Base-by-base conservation (phyloP, 2,329 filamentous ascomycete species). In the Ascochyta lentis region DNA sequence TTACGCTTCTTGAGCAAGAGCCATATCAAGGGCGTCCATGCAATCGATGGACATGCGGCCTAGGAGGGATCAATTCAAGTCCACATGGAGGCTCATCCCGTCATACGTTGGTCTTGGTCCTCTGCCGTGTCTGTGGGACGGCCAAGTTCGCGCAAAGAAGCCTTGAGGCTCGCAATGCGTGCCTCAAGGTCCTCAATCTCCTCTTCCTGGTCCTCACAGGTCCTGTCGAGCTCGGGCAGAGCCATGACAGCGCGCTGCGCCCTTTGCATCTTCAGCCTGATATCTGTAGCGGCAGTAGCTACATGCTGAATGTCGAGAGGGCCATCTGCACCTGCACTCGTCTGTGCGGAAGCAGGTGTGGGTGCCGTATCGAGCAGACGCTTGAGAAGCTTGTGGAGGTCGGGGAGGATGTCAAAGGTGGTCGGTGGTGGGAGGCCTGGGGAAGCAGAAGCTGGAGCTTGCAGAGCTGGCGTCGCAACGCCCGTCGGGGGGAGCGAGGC, bases 181-280 rank as follows among this genome's bases (percentile, higher is more conserved):
- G 79, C 81, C 76, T 92, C 86, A 41, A 93, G 79, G 64, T 86
- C 82, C 34, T 68, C 74, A 19, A 93, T 89, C 79, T 94, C 90
- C 13, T 81, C 82, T 64, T 89, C 81, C 77, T 94, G 91, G 72
- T 92, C 88, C 53, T 81, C 81, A 13, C 88, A 78, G 5, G 80
- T 83, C 49, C 90, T 82, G 16, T 85, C 79, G 71, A 94, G 85
- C 76, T 93, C 90, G 9, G 89, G 89, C 64, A 95, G 75, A 26
- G 80, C 79, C 68, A 83, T 81, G 48, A 92, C 80, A 64, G 87
- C 84, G 31, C 81, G 82, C 45, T 90, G 83, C 45, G 93, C 92
- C 64, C 88, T 89, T 73, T 92, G 89, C 55, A 98, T 84, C 76
- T 91, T 91, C 76, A 93, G 88, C 76, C 91, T 93, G 66, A 97